Evolutionary conservation across 108 stramenopile species (phyloP).

Genomic region (Skeletonema costatum): DNA sequence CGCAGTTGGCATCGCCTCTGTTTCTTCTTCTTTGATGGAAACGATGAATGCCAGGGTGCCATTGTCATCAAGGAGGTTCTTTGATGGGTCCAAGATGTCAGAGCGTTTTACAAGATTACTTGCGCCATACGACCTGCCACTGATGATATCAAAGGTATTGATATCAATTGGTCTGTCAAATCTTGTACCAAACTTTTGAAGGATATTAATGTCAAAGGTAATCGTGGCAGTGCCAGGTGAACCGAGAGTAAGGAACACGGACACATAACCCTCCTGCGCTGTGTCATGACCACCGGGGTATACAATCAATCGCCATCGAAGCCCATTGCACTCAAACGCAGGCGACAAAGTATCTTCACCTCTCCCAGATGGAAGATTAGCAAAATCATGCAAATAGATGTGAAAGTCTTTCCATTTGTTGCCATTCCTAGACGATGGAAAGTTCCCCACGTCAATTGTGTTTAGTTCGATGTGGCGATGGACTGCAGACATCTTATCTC

Average conservation of each 20-base stretch:
- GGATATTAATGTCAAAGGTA: not conserved
- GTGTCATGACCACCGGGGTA: not conserved
- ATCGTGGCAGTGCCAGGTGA: not conserved
- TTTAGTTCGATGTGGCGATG: too few species aligned
- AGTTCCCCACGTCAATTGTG: too few species aligned
- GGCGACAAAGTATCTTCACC: not conserved
- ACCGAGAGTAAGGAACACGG: not conserved
- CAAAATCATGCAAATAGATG: not conserved
- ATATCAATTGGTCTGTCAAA: too few species aligned
- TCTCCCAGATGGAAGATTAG: not conserved
- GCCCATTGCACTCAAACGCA: constrained; percentile 5
- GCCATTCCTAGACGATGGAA: too few species aligned
- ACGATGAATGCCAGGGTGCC: not conserved
- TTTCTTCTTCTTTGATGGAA: not conserved
- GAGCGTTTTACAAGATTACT: not conserved
- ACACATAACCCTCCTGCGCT: not conserved
- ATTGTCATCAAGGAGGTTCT: not conserved
- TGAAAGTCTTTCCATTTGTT: not conserved
- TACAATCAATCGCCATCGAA: constrained; percentile 45
- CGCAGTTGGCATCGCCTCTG: not conserved
- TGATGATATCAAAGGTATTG: too few species aligned
- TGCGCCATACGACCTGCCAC: not conserved
- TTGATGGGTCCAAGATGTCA: not conserved
- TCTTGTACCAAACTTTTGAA: too few species aligned
- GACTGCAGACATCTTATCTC: too few species aligned